Evolutionary conservation across 169 alveolate species (phyloP), one percentile per base, ranked within the genome.

Genomic region (Cryptosporidium ubiquitum): DNA sequence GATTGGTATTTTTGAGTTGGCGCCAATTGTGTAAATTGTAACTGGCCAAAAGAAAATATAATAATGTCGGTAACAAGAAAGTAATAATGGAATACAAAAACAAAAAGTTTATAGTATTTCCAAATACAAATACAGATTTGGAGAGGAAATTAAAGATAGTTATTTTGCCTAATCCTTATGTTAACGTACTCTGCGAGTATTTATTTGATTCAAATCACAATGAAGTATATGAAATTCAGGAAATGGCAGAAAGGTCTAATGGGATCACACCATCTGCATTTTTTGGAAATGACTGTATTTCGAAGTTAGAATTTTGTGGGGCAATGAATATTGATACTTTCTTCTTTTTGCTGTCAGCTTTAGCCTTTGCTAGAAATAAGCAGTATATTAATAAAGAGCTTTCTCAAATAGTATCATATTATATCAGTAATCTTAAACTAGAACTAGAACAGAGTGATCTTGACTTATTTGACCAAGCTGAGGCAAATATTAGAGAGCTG

Each of bases 261-360:
- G 75, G 75, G 6, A 6, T 79, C 20, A 37, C 35, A 29, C 58
- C 75, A 33, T 79, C 89, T n/a, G 89, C 89, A 40, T 79, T 79
- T 64, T 40, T 61, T 14, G 68, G 58, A 3, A 44, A 79, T 61
- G 61, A 40, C 5, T 79, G 89, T 44, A 60, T 79, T 64, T 79
- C 89, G 14, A 79, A 64, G 14, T 40, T 79, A 26, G 74, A 40
- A 26, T 10, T 79, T 60, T 79, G 75, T 66, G 68, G 68, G 12
- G 89, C 68, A 29, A 61, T 69, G 20, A 31, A 6, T 26, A 20
- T 79, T 16, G 89, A 79, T 29, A 12, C 79, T 12, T 29, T 66
- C n/a, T 79, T 79, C 69, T 61, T 79, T 26, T 29, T 79, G 14
- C 10, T 79, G 3, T 64, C 89, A 31, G 66, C 64, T 16, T 42